Conservation (phyloP, 768 basidiomycete genomes). For the Naematelia encephala region DNA sequence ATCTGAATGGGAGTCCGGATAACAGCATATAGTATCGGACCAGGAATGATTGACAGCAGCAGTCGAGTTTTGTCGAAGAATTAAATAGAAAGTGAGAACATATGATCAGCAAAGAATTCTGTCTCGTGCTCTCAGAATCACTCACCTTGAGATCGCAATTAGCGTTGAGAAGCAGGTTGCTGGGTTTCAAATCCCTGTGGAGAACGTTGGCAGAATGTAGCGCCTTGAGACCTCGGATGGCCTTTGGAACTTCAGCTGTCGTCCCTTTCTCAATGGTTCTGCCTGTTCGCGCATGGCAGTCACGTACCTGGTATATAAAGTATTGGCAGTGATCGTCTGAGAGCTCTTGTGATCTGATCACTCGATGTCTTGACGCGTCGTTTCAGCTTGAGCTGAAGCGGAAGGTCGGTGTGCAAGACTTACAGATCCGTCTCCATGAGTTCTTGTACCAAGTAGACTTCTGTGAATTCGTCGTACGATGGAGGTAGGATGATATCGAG, state of each 20-base stretch:
- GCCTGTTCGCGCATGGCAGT: too few species aligned
- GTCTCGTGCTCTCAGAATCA: too few species aligned
- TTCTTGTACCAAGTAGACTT: conserved; percentile 62
- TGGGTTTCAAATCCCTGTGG: conserved; percentile 86
- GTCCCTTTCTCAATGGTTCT: background rate
- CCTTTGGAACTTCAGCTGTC: conserved; percentile 53
- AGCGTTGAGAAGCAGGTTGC: conserved; percentile 89
- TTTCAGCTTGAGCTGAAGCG: conserved; percentile 3
- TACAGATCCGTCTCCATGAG: conserved; percentile 84
- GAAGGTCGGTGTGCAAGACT: background rate
- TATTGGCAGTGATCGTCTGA: conserved; percentile 96
- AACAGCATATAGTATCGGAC: conserved; percentile 48
- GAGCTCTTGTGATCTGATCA: conserved; percentile 89
- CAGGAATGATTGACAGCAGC: too few species aligned
- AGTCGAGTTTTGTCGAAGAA: conserved; percentile 39
- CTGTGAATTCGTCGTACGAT: conserved; percentile 71
- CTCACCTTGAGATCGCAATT: conserved; percentile 91
- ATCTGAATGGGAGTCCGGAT: conserved; percentile 36
- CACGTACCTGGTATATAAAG: conserved; percentile 86
- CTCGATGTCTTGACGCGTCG: conserved; percentile 76
- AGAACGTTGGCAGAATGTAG: conserved; percentile 92
- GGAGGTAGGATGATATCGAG: conserved; percentile 86
- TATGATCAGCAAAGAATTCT: conserved; percentile 1
- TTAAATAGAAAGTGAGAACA: conserved; percentile 2
- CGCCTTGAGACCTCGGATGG: conserved; percentile 87